Conservation (phyloP, 225 moss, liverwort and hornwort genomes). For the Ulota crispa region DNA sequence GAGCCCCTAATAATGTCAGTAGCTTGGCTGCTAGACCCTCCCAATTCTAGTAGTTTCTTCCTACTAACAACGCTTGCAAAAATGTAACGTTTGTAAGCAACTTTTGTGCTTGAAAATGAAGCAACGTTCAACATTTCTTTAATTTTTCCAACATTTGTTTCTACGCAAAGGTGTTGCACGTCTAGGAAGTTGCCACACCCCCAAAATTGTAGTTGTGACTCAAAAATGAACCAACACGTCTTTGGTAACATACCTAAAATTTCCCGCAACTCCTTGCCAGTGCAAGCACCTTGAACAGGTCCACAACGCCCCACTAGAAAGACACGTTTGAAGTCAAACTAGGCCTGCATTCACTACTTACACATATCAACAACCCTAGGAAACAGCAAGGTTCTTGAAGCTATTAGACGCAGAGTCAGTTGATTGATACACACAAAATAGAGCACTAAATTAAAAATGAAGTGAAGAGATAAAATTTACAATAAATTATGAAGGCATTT, state of each 20-base stretch:
- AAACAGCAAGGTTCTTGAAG: constrained; percentile 9
- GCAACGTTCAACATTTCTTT: too few relatives aligned
- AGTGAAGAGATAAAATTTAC: background rate
- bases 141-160: too few relatives aligned
- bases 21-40: background rate
- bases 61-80: too few relatives aligned
- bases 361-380: constrained; percentile 23
- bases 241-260: constrained; percentile 77
- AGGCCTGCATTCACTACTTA: constrained; percentile 51
- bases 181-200: too few relatives aligned
- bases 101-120: too few relatives aligned
- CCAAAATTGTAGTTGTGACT: too few relatives aligned
- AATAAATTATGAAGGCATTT: background rate
- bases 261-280: constrained; percentile 91
- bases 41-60: too few relatives aligned
- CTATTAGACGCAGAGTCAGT: background rate
- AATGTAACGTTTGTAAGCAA: too few relatives aligned
- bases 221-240: background rate
- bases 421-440: background rate
- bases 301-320: constrained; percentile 90
- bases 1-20: background rate
- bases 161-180: too few relatives aligned
- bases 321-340: constrained; percentile 70
- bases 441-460: background rate
- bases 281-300: constrained; percentile 97